These are phyloP conservation scores for Fusarium sp. DNA, from an alignment of 2,329 filamentous ascomycete species.

Conservation along the genomic window DNA sequence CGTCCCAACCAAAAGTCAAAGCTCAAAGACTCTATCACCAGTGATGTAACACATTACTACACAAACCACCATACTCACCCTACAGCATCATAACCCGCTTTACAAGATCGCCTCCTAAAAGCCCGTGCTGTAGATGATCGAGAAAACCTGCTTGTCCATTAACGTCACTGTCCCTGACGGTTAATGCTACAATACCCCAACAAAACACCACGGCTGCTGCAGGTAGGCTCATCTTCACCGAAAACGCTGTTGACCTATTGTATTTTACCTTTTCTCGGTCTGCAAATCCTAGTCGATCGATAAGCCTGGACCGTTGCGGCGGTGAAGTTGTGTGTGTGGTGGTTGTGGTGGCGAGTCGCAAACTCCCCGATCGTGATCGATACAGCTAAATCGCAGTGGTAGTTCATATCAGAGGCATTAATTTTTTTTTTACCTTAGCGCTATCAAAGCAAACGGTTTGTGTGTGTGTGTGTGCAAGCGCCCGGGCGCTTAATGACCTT, in stretches of 20 bases:
- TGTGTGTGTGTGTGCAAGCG: conserved; percentile 22
- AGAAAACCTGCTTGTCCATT: conserved; percentile 20
- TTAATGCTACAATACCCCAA: conserved; percentile 10
- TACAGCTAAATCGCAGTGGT: background rate
- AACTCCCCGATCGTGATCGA: conserved; percentile 36
- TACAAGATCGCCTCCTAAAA: background rate
- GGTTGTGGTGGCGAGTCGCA: conserved; percentile 14
- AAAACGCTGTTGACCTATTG: background rate
- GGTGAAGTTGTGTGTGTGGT: conserved; percentile 9
- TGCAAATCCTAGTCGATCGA: conserved; percentile 28
- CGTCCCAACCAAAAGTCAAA: conserved; percentile 1
- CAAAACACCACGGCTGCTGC: background rate
- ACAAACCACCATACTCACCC: conserved; percentile 1
- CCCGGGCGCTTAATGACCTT: conserved; percentile 27
- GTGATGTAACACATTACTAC: conserved; percentile 28
- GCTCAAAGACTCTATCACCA: background rate
- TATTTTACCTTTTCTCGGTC: background rate
- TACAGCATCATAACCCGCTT: conserved; percentile 7
- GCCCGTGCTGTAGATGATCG: background rate
- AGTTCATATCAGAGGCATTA: conserved; percentile 26
- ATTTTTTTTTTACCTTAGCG: conserved; percentile 8
- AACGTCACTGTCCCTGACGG: conserved; percentile 21
- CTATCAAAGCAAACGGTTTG: conserved; percentile 8
- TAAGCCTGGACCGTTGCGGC: conserved; percentile 11
- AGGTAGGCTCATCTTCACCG: background rate